Evolutionary conservation across 768 basidiomycete species (phyloP), one percentile per base, ranked within the genome.

Genomic region (Xerocomus spinulosus): DNA sequence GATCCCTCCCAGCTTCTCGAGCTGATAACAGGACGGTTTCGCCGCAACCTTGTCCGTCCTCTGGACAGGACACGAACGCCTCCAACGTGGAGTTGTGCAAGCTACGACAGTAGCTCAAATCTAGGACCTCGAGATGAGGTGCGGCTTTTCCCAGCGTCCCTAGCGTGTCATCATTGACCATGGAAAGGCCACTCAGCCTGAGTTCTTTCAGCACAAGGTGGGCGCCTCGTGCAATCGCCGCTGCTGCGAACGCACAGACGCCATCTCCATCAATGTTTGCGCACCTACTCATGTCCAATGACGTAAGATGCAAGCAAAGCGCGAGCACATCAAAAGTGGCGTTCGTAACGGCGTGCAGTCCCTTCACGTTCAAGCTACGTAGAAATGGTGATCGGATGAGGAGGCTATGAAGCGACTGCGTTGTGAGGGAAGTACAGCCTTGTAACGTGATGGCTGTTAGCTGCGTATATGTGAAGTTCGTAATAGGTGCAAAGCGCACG

Each of bases 51-150:
- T 38, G 24, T 24, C 28, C 51, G 5, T 64, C 72, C 40, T 62
- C 52, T 9, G 73, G 60, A 50, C 80, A 81, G 2, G 78, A 69
- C 5, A 90, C 80, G 61, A 89, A 83, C 3, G 82, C 84, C 37
- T 85, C 86, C 51, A 91, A 54, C 3, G 82, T 80, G 2, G 85
- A 83, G 61, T 92, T 90, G 61, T 83, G 85, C 49, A 92, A 64
- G 47, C 81, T 76, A 25, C 76, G 75, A 48, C 78, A 73, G 58
- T 87, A 86, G 67, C 85, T 87, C 51, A 92, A 68, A 64, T 94
- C 92, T 18, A 94, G 71, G 15, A 89, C 78, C 63, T 91, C 87
- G 18, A 94, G 75, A 56, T 73, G 70, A 17, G 87, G 87, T 0
- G 86, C 77, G 3, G 79, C 83, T 53, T 70, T 77, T 6, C 85